Evolutionary conservation across 2,329 filamentous ascomycete genomes (phyloP).

Genomic region (Fusarium sacchari): DNA sequence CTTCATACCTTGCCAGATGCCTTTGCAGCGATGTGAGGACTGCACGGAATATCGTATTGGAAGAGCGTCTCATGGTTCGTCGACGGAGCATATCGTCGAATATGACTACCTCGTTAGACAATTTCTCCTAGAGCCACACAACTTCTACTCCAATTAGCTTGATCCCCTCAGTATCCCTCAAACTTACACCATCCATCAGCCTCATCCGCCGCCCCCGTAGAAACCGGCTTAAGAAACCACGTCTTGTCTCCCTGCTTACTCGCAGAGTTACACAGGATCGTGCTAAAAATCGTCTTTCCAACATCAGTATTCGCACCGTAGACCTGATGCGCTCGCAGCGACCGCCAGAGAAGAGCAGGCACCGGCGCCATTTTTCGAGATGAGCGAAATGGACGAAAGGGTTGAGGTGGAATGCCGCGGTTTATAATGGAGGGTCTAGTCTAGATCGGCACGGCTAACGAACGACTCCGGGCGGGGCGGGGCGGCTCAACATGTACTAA

Average conservation of each 20-base stretch:
- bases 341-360: constrained; percentile 73
- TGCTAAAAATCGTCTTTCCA: constrained; percentile 84
- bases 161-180: accelerated
- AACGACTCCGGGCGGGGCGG: constrained; percentile 3
- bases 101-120: constrained; percentile 61
- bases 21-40: constrained; percentile 78
- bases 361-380: constrained; percentile 57
- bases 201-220: constrained; percentile 75
- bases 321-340: constrained; percentile 75
- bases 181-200: constrained; percentile 73
- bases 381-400: not conserved
- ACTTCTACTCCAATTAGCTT: constrained; percentile 25
- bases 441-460: not conserved
- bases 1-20: constrained; percentile 53
- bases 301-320: constrained; percentile 88
- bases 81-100: constrained; percentile 66
- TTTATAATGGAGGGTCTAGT: constrained; percentile 15
- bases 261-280: constrained; percentile 73
- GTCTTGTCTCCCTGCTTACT: constrained; percentile 59
- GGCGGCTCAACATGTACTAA: constrained; percentile 9
- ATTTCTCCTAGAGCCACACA: accelerated
- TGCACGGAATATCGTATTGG: constrained; percentile 78
- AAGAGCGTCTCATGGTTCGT: constrained; percentile 67
- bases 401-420: not conserved
- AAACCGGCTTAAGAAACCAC: constrained; percentile 82